Base-by-base conservation (phyloP, 495 filamentous ascomycete genomes). In the Lasiosphaeriaceae sp. region DNA sequence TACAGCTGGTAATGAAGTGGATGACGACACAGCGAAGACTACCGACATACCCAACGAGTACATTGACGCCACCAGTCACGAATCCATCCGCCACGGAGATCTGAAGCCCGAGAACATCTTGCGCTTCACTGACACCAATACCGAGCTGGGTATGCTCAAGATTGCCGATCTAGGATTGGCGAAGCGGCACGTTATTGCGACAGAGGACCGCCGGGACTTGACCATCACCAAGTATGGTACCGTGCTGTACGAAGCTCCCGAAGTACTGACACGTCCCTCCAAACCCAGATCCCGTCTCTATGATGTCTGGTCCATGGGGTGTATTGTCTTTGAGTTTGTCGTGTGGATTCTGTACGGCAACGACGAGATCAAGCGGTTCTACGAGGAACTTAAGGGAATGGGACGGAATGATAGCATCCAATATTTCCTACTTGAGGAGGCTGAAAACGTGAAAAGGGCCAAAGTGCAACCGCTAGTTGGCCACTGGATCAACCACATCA, bases 261-360 rank as follows among this genome's bases (percentile, higher is more conserved):
- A 54, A 26, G 47, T 17, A 17, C 20, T n/a, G 47, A 11, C 22
- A 3, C 22, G 23, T 7, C 17, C 2, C 9, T 11, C 12, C 7
- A 44, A 46, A 23, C 48, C 26, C 11, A 19, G 37, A 14, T 41
- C 44, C 8, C 65, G 67, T 3, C 54, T 37, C 11, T 72, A 68
- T 24, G 72, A 75, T 44, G 66, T 73, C 3, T 74, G 71, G 71
- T 69, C 70, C n/a, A 67, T 74, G 53, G 72, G 70, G 5, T 74
- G 72, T 46, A 63, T 74, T 16, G 56, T 57, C 19, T 35, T 73
- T 6, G 72, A 74, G 50, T 59, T 69, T 37, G 50, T 71, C 19
- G 57, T 72, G 23, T 69, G 66, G 66, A 20, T 73, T 37, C 55
- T 74, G 3, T 70, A 71, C 47, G 69, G 66, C 20, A 34, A 21